Evolutionary conservation across 2,329 filamentous ascomycete genomes (phyloP), one percentile per base, ranked within the genome.

Genomic region (Sporothrix mexicana): DNA sequence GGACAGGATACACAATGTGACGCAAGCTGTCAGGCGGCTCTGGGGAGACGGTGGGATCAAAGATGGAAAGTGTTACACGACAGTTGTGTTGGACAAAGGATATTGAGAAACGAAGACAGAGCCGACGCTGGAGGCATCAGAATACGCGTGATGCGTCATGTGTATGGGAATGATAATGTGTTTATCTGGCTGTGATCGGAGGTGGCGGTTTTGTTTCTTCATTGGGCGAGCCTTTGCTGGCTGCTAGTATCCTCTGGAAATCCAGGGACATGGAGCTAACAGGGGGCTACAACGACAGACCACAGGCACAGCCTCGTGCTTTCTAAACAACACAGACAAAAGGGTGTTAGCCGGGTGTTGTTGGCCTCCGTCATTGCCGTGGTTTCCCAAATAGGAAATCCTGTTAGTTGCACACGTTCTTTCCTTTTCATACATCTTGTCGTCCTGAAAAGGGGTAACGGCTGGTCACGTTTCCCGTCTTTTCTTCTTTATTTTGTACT

Each of bases 321-420:
- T 36, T 36, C 30, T 20, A 55, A 55, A 25, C 4, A 25, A 17
- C 2, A 17, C 13, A 51, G n/a, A 55, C 9, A 23, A 25, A 55
- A 20, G 51, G 51, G 49, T 25, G 17, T 15, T 49, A 49, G 47
- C 47, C 2, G 47, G n/a, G 25, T 15, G 55, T 20, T 4, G 61
- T 47, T 12, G 41, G 41, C 12, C 41, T 20, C 41, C n/a, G 1
- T 47, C n/a, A 47, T 20, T 66, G 41, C 41, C 41, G 61, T 20
- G 41, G 20, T 66, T 47, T 66, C 61, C 61, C 61, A 25, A 66
- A 47, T 66, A 66, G 61, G 61, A n/a, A 66, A 66, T 25, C n/a
- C 41, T 20, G 61, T 25, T 25, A 66, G 61, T 66, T 66, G 41
- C 41, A 66, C 61, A 15, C 2, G 43, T 20, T 25, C 20, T 20